A percentile compares a stretch with the other conserved stretches of the same genome.
These are phyloP conservation scores for Candolleomyces aberdarensis DNA, from an alignment of 768 basidiomycete species.

Conservation along the genomic window DNA sequence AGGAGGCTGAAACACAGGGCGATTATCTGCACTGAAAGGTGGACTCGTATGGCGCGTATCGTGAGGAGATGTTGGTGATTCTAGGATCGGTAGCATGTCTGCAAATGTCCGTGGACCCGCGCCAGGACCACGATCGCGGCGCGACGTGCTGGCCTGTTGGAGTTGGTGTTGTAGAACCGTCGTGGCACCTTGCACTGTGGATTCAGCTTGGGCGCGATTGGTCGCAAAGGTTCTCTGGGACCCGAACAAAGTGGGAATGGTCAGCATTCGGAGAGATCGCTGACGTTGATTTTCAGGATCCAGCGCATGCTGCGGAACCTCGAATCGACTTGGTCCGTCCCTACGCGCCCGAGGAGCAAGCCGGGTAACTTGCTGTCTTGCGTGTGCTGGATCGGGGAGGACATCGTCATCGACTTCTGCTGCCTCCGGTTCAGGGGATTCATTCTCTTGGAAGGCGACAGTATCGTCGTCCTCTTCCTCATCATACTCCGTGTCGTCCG, in stretches of 20 bases:
- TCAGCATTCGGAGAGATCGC: too few relatives aligned
- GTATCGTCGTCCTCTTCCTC: constrained; percentile 53
- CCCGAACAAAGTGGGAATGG: background rate
- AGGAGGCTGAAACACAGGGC: constrained; percentile 50
- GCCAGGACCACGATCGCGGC: constrained; percentile 37
- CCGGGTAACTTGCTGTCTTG: background rate
- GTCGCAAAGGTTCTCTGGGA: background rate
- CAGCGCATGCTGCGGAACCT: background rate
- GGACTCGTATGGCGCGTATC: background rate
- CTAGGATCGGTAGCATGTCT: constrained; percentile 58
- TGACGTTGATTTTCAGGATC: too few relatives aligned
- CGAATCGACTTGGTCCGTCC: background rate
- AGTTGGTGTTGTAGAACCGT: constrained; percentile 15
- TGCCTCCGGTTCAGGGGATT: constrained; percentile 39
- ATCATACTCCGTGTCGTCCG: constrained; percentile 67
- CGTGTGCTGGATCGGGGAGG: constrained; percentile 22
- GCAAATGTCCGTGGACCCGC: constrained; percentile 32
- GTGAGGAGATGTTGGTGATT: constrained; percentile 42
- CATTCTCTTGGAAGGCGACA: constrained; percentile 46
- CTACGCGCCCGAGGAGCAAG: background rate
- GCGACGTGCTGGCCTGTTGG: constrained; percentile 35
- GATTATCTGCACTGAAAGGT: background rate
- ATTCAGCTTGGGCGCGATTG: background rate
- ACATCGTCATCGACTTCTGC: constrained; percentile 32
- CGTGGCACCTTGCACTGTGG: background rate